A percentile compares a stretch with the other conserved stretches of the same genome.
Conservation (phyloP, 225 moss, liverwort and hornwort species). For the Takakia lepidozioides region DNA sequence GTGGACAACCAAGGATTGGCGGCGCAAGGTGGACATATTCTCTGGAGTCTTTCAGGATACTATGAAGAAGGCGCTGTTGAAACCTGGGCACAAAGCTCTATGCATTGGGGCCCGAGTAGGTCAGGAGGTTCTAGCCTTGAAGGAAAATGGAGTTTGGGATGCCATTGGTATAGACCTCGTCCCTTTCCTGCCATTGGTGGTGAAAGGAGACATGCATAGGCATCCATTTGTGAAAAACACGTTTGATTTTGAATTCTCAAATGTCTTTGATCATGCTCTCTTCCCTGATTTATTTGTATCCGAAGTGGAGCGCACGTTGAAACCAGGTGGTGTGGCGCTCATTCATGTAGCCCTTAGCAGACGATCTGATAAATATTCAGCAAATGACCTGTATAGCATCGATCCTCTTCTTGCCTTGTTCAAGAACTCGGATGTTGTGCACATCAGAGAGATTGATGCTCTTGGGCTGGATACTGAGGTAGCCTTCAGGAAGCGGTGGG, state of each 20-base stretch:
- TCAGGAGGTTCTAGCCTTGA: slow-evolving; percentile 44
- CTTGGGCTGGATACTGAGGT: slow-evolving; percentile 48
- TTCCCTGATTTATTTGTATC: slow-evolving; percentile 33
- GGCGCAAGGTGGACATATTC: slow-evolving; percentile 44
- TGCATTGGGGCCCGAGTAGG: slow-evolving; percentile 51
- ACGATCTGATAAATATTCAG: slow-evolving; percentile 33
- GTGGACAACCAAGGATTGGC: slow-evolving; percentile 45
- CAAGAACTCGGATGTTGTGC: slow-evolving; percentile 22
- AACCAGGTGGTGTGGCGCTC: slow-evolving; percentile 30
- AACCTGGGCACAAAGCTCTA: slow-evolving; percentile 24
- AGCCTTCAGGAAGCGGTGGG: slow-evolving; percentile 21
- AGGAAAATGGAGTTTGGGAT: slow-evolving; percentile 33
- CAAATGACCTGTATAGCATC: slow-evolving; percentile 21
- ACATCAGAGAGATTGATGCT: slow-evolving; percentile 27
- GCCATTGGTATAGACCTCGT: slow-evolving; percentile 38
- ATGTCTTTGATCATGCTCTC: slow-evolving; percentile 40
- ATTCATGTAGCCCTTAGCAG: slow-evolving; percentile 29
- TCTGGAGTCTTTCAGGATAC: slow-evolving; percentile 16
- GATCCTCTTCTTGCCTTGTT: slow-evolving; percentile 32
- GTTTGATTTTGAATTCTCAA: slow-evolving; percentile 41
- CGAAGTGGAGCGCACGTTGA: slow-evolving; percentile 44
- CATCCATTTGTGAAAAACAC: slow-evolving; percentile 29
- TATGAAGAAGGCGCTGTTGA: slow-evolving; percentile 22
- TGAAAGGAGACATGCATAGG: slow-evolving; percentile 34
- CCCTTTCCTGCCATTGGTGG: slow-evolving; percentile 31